Evolutionary conservation across 495 filamentous ascomycete species (phyloP), one percentile per base, ranked within the genome.

Genomic region (Aspergillus nidulans): DNA sequence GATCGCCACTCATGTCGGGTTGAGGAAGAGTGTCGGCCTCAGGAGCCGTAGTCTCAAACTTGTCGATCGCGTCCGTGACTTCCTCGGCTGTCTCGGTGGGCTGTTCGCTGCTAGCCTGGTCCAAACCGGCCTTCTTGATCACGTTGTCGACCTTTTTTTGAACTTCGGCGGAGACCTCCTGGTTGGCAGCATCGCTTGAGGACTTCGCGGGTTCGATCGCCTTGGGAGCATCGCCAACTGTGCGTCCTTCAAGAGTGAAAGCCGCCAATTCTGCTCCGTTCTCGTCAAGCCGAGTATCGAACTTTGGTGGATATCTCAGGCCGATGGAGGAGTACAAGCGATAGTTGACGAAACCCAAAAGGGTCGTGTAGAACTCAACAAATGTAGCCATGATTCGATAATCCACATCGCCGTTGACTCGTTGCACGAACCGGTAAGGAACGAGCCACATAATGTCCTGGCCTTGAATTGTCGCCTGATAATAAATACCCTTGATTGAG

Each of bases 351-450:
- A 97, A 98, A 43, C 95, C 88, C 9, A 98, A 77, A 12, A 98
- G 77, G 2, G 94, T 97, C 47, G 91, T 94, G 77, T 98, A 98
- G 72, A 98, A 97, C 62, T 98, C 92, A 48, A 98, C 88, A 66
- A 98, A 98, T 2, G 95, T 98, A 39, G 88, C 91, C 94, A 98
- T 98, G 67, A 98, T 97, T 62, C 95, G 80, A 76, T 96, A 97
- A 71, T 98, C 94, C 44, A 98, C 85, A 70, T 97, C 94, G 13
- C 85, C 89, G 21, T 91, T 91, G 26, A 96, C 84, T 56, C 87
- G 76, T 74, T 97, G 95, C 59, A 96, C 95, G 71, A 98, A 98
- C 58, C 88, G 86, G 75, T 98, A 97, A 1, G 94, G 94, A 3
- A 96, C 94, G 18, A 98, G 77, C 94, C 94, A 98, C 66, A 98